Evolutionary conservation across 164 flowering plant genomes (phyloP).

Genomic region (Brasenia schreberi): DNA sequence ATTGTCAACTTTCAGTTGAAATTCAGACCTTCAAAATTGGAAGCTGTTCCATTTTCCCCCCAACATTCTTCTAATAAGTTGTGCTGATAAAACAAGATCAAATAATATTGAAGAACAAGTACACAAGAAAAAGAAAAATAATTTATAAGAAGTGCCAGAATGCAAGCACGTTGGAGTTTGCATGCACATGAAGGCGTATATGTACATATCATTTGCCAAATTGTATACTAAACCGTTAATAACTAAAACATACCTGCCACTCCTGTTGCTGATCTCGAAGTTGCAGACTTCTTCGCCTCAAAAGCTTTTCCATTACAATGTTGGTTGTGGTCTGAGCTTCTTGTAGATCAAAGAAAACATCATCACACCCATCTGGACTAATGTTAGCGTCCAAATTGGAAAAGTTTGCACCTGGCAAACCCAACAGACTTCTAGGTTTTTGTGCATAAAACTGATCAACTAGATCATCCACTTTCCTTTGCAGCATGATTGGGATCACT

Average conservation of each 20-base stretch:
- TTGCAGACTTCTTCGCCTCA: conserved; percentile 43
- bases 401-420: conserved; percentile 20
- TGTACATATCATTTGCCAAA: too few species aligned
- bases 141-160: too few species aligned
- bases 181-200: too few species aligned
- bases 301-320: conserved; percentile 43
- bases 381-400: conserved; percentile 49
- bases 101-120: too few species aligned
- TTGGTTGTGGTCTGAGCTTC: conserved; percentile 30
- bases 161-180: too few species aligned
- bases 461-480: conserved; percentile 50
- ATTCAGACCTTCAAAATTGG: too few species aligned
- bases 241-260: conserved; percentile 62
- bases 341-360: conserved; percentile 60
- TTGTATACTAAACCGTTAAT: too few species aligned
- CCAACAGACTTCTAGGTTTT: conserved; percentile 24
- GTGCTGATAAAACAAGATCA: too few species aligned
- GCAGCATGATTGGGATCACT: conserved; percentile 34
- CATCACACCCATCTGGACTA: conserved; percentile 45
- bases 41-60: too few species aligned
- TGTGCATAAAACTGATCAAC: conserved; percentile 42
- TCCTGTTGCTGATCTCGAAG: conserved; percentile 49
- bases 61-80: too few species aligned
- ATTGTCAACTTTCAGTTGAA: too few species aligned
- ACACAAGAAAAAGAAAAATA: too few species aligned